A percentile compares a stretch with the other conserved stretches of the same genome.
Evolutionary conservation across 73 alveolate genomes (phyloP).

Genomic region (Tetrahymena borealis): DNA sequence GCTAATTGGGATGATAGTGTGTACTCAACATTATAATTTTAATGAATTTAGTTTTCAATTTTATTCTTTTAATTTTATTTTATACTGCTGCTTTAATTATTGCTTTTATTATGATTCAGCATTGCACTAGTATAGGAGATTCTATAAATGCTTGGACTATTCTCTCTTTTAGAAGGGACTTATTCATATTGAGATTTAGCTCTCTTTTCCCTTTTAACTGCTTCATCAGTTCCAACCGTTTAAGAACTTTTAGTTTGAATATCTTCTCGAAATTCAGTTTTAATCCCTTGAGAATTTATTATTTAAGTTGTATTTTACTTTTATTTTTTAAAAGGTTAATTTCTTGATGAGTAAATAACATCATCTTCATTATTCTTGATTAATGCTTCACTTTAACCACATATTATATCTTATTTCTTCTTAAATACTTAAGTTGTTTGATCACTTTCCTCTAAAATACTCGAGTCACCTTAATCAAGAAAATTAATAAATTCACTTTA

Average conservation of each 20-base stretch:
- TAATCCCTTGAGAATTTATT: neutral
- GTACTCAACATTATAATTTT: neutral
- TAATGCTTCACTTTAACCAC: neutral
- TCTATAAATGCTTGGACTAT: neutral
- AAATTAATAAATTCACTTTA: neutral
- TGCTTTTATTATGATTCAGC: neutral
- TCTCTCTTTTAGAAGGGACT: neutral
- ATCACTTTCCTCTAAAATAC: neutral
- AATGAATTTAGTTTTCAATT: neutral
- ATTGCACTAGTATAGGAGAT: neutral
- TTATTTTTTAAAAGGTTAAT: neutral
- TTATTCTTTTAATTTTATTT: neutral
- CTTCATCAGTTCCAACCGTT: neutral
- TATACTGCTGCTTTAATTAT: neutral
- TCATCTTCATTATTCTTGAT: neutral
- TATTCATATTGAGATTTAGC: neutral
- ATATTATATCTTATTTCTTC: neutral
- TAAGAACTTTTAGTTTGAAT: neutral
- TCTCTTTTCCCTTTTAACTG: neutral
- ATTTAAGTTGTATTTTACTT: neutral
- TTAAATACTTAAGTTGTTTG: neutral
- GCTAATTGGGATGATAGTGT: neutral
- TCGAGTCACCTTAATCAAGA: neutral
- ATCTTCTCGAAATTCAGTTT: neutral
- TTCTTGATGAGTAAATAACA: neutral